These are phyloP conservation scores for Debaryomycetaceae sp. DNA, from an alignment of 1,139 yeast genomes.

Conservation along the genomic window DNA sequence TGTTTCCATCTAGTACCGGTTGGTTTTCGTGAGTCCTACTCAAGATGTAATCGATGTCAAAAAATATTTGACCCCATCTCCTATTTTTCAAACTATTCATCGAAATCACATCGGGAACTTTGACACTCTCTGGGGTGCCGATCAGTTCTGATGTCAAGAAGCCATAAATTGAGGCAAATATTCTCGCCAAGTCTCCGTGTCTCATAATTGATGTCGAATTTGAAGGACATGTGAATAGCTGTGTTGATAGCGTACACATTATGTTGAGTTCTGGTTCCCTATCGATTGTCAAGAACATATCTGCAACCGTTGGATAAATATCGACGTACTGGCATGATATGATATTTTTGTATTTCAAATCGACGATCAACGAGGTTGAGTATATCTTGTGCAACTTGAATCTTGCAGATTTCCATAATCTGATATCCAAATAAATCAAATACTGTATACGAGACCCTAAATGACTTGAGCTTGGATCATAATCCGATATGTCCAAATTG, in stretches of 20 bases:
- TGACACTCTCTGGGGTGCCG: conserved; percentile 43
- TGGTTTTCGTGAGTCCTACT: conserved; percentile 61
- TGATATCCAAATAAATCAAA: conserved; percentile 62
- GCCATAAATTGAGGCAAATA: conserved; percentile 64
- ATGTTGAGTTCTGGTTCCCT: conserved; percentile 82
- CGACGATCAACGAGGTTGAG: conserved; percentile 67
- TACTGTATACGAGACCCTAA: conserved; percentile 77
- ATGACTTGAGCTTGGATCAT: conserved; percentile 26
- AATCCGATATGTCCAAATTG: conserved; percentile 28
- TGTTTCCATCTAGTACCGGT: conserved; percentile 28
- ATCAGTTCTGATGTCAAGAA: conserved; percentile 59
- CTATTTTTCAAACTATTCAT: conserved; percentile 63
- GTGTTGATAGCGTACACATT: conserved; percentile 75
- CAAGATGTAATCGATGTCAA: conserved; percentile 76
- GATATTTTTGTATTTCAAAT: conserved; percentile 53
- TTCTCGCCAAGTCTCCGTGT: conserved; percentile 67
- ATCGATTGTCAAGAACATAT: conserved; percentile 66
- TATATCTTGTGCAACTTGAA: conserved; percentile 62
- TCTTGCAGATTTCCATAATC: conserved; percentile 71
- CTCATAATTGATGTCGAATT: conserved; percentile 66
- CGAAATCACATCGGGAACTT: conserved; percentile 38
- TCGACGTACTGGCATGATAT: conserved; percentile 81
- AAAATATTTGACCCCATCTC: conserved; percentile 80
- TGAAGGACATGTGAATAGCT: conserved; percentile 80
- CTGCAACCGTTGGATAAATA: conserved; percentile 74